phyloP scores from a whole-genome alignment of 768 basidiomycete species.

The Lentinus brumalis region DNA sequence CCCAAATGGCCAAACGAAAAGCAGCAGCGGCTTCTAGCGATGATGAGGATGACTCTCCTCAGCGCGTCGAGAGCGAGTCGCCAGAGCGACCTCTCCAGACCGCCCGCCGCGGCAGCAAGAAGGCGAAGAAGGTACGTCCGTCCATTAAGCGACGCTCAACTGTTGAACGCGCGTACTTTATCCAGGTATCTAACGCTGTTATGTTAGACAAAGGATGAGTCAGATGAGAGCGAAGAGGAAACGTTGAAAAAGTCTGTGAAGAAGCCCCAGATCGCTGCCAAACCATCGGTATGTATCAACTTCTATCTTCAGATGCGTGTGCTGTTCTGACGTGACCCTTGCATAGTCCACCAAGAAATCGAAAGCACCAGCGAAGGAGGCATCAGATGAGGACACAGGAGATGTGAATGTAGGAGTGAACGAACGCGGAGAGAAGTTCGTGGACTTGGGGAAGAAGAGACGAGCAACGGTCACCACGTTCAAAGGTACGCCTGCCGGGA shows the following conservation, averaged over 20 bases:
- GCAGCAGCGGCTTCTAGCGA: conserved; percentile 12
- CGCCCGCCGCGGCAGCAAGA: conserved; percentile 13
- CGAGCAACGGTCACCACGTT: conserved; percentile 58
- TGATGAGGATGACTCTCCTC: conserved; percentile 9
- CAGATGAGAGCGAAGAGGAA: conserved; percentile 7
- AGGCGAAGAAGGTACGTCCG: conserved; percentile 7
- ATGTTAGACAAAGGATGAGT: not conserved
- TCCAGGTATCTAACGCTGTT: not conserved
- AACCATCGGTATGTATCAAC: conserved; percentile 3
- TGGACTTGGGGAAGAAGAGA: conserved; percentile 74
- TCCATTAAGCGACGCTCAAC: too few relatives aligned
- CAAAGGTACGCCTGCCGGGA: conserved; percentile 38
- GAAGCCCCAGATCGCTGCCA: not conserved
- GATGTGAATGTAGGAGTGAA: conserved; percentile 13
- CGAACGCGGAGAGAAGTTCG: conserved; percentile 53
- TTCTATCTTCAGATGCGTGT: not conserved
- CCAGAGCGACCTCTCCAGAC: conserved; percentile 8
- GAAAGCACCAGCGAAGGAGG: not conserved
- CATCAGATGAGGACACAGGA: not conserved
- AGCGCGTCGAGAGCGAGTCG: conserved; percentile 1
- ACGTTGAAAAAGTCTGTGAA: not conserved
- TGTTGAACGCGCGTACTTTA: not conserved
- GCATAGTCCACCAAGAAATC: conserved; percentile 14
- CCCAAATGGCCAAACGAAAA: conserved; percentile 22
- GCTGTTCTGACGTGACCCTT: not conserved